A percentile compares a stretch with the other conserved stretches of the same genome.
phyloP scores from a whole-genome alignment of 305 asterid genomes.

The Fraxinus ornus region DNA sequence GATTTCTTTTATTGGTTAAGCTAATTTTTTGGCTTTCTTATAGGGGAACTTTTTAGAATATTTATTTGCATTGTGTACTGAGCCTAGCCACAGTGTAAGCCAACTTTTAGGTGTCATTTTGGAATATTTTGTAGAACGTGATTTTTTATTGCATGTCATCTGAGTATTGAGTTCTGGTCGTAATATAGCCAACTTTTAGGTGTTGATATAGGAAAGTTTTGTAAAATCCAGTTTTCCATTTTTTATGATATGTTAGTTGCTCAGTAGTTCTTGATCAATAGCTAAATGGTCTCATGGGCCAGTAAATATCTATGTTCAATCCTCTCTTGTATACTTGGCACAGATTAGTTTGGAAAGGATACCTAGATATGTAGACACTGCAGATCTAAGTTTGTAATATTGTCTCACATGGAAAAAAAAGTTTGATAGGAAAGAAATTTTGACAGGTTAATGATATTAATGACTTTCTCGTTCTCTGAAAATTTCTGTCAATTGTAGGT shows the following conservation, averaged over 20 bases:
- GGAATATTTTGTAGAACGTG: background rate
- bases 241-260: background rate
- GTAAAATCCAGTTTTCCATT: background rate
- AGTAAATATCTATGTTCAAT: background rate
- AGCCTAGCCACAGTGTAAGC: background rate
- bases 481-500: background rate
- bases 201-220: background rate
- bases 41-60: background rate
- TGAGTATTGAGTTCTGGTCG: background rate
- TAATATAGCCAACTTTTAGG: background rate
- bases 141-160: background rate
- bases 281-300: background rate
- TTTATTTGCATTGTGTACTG: background rate
- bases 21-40: background rate
- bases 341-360: background rate
- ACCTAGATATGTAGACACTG: background rate
- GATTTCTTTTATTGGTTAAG: background rate
- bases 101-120: background rate
- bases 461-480: background rate
- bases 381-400: background rate
- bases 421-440: background rate
- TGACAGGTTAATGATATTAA: background rate
- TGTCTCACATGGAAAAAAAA: background rate
- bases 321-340: background rate
- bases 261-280: background rate